Evolutionary conservation across 148 eudicot genomes (phyloP).

Genomic region (Vaccinium myrtillus): DNA sequence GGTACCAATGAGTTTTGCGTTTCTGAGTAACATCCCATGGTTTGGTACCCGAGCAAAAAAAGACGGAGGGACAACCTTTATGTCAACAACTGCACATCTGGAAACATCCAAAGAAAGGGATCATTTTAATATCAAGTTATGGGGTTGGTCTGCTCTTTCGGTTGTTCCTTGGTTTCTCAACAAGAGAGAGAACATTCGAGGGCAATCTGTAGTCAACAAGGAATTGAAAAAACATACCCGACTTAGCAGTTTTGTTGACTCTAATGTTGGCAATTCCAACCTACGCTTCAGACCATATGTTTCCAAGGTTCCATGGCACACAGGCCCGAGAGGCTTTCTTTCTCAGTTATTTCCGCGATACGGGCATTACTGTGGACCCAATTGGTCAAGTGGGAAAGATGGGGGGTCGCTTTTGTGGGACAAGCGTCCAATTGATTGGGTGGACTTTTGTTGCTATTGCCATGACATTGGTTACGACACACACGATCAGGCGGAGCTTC

Average conservation of each 20-base stretch:
- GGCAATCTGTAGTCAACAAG: slow-evolving; percentile 67
- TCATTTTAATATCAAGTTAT: slow-evolving; percentile 38
- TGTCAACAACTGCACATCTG: slow-evolving; percentile 25
- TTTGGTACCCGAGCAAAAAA: slow-evolving; percentile 35
- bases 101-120: slow-evolving; percentile 36
- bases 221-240: slow-evolving; percentile 52
- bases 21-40: slow-evolving; percentile 42
- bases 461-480: slow-evolving; percentile 96
- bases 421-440: slow-evolving; percentile 93
- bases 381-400: slow-evolving; percentile 98
- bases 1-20: slow-evolving; percentile 38
- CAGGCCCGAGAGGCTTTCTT: slow-evolving; percentile 79
- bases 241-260: slow-evolving; percentile 24
- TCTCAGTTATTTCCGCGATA: slow-evolving; percentile 94
- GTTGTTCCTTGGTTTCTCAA: slow-evolving; percentile 63
- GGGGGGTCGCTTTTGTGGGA: slow-evolving; percentile 91
- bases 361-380: slow-evolving; percentile 98
- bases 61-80: slow-evolving; percentile 26
- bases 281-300: slow-evolving; percentile 90
- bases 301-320: slow-evolving; percentile 96
- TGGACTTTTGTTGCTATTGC: slow-evolving; percentile 97
- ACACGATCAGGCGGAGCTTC: slow-evolving; percentile 89
- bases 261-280: slow-evolving; percentile 29
- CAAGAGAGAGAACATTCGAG: slow-evolving; percentile 40
- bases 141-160: slow-evolving; percentile 55